Conservation (phyloP, 495 filamentous ascomycete species). For the Chaetomidium leptoderma region DNA sequence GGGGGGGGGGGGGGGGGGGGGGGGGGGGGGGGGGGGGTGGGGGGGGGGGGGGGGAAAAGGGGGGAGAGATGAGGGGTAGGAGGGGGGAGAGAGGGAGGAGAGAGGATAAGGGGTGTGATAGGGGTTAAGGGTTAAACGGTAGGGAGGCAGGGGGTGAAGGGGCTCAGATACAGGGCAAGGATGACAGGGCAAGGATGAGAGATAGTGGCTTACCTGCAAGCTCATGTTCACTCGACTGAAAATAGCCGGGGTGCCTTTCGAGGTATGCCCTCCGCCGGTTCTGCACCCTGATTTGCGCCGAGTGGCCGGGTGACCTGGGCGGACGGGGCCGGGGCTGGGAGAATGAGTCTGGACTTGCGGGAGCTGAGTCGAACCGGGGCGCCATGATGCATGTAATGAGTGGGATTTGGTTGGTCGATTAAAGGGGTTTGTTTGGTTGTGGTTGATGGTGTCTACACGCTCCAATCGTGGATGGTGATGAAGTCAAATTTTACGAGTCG, state of each 20-base stretch:
- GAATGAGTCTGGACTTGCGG: conserved; percentile 19
- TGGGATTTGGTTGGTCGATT: background rate
- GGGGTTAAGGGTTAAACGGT: no score
- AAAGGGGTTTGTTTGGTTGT: background rate
- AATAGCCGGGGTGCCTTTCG: conserved; percentile 38
- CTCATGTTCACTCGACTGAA: conserved; percentile 41
- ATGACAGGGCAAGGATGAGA: background rate
- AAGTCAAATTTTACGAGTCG: no score
- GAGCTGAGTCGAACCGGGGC: conserved; percentile 23
- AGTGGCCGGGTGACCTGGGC: conserved; percentile 30
- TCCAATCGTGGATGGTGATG: no score
- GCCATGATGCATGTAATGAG: conserved; percentile 8
- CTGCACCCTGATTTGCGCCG: conserved; percentile 35
- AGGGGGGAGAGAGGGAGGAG: background rate
- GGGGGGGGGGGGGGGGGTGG: no score
- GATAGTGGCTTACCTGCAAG: conserved; percentile 34
- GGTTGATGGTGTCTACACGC: background rate
- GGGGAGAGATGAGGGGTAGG: background rate
- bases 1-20: no score
- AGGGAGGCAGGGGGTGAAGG: no score
- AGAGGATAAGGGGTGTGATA: background rate
- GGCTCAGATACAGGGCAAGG: no score
- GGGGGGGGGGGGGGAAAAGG: no score
- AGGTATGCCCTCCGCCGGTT: conserved; percentile 46
- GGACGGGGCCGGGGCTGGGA: conserved; percentile 38